Base-by-base conservation (phyloP, 176 grass and related monocot species). In the Luzula sylvatica region DNA sequence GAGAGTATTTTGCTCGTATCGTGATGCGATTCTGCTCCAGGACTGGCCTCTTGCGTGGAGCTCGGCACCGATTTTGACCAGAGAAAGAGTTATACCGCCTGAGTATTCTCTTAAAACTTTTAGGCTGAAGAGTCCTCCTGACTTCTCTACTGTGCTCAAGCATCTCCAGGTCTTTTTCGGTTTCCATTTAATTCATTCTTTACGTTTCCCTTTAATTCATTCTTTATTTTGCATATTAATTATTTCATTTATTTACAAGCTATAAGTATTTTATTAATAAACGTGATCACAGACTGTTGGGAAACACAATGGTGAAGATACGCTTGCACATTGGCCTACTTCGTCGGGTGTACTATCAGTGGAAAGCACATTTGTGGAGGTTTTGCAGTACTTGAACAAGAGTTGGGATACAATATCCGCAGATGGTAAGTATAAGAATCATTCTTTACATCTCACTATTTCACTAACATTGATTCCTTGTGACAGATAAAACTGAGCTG, bases 31-130 rank as follows among this genome's bases (percentile, higher is more conserved):
- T 42, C 66, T 95, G 45, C 73, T 74, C 62, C 82, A 85, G 66
- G 89, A 95, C 49, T 95, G 89, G 89, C 83, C 83, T 25, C 53
- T 95, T 66, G 80, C 73, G 2, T 95, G 89, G 89, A 95, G 76
- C 44, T 76, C 77, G 61, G 83, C 83, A 70, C 80, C 89, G 46
- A 88, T 95, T 75, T 66, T 95, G 47, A 66, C 66, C 20, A 95
- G 82, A 25, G 83, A 95, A 73, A 67, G 75, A 72, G 69, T 88
- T 73, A 42, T 95, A 20, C 89, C 83, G 18, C 83, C 89, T 59
- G 89, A 95, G 43, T 95, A 82, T 82, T 88, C 89, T 62, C 80
- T 76, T 79, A 83, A 76, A 55, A 76, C 89, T 85, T 95, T 95
- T 82, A 74, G 67, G 3, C 65, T 95, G 25, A 62, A 83, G 67